Conservation (phyloP, 2,329 filamentous ascomycete species). For the Colletotrichum lini region DNA sequence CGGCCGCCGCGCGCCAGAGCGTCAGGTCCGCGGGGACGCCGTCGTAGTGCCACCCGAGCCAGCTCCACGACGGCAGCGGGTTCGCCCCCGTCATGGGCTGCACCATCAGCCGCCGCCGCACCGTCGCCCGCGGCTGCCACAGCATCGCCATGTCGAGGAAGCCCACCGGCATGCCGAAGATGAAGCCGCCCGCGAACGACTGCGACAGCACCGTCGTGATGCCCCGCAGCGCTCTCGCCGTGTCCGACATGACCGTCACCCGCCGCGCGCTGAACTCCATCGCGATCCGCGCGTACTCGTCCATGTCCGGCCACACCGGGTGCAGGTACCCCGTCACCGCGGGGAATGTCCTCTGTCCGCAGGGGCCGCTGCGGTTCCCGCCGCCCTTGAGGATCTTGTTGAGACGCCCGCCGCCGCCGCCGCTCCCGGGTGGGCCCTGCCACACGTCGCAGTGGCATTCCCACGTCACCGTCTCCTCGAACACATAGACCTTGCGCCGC, state of each 20-base stretch:
- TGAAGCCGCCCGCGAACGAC: constrained; percentile 59
- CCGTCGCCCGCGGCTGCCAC: constrained; percentile 61
- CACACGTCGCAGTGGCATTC: constrained; percentile 62
- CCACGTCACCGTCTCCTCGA: constrained; percentile 60
- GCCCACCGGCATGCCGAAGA: constrained; percentile 63
- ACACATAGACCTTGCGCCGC: constrained; percentile 59
- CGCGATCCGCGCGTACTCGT: constrained; percentile 60
- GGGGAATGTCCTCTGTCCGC: constrained; percentile 50
- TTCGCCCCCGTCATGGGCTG: constrained; percentile 47
- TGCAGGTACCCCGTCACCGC: constrained; percentile 57
- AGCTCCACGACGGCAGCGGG: constrained; percentile 60
- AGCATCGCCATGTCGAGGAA: constrained; percentile 61
- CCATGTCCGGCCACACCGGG: constrained; percentile 61
- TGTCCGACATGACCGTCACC: constrained; percentile 58
- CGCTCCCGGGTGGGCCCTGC: constrained; percentile 46
- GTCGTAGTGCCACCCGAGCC: constrained; percentile 65
- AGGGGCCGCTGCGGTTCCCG: constrained; percentile 43
- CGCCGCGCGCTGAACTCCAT: constrained; percentile 60
- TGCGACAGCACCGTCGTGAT: constrained; percentile 59
- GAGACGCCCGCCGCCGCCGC: constrained; percentile 41
- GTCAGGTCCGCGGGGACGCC: constrained; percentile 58
- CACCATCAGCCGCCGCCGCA: constrained; percentile 55
- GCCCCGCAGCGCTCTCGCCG: constrained; percentile 58
- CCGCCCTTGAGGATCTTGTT: constrained; percentile 44
- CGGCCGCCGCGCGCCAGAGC: constrained; percentile 59